Base-by-base conservation (phyloP, 305 asterid genomes). In the Fraxinus albicans region DNA sequence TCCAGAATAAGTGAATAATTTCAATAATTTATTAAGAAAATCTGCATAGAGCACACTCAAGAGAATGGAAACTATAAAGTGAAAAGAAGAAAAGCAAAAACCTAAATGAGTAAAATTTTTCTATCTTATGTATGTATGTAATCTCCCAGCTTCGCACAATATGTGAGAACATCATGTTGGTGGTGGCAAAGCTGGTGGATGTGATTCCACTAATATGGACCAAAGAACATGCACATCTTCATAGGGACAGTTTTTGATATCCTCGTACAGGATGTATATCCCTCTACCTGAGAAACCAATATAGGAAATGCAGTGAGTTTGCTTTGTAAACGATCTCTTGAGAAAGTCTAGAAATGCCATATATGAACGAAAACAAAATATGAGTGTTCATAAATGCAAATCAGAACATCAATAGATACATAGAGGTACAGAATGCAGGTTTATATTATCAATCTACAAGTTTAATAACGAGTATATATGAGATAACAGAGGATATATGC, bases 191-290 rank as follows among this genome's bases (percentile, higher is more conserved):
- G 97, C 87, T 13, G 85, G 97, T 36, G 90, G 92, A 77, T 94
- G 97, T 33, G 98, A 90, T 86, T 95, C 97, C 85, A 95, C 97
- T 85, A 95, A 79, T 86, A 95, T 95, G 21, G 99, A 93, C 99
- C 99, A 95, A 47, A 95, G 93, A 13, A 95, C 95, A 79, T 95
- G 98, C 73, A 95, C 99, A 34, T 95, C 99, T 88, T 95, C 99
- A 34, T 87, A 95, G 19, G 94, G 98, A 88, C 99, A 95, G 4
- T 98, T 92, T 88, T 93, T 94, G 65, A 95, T 98, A 93, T 95
- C 99, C 90, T 95, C 99, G 77, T 95, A 94, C 85, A 95, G 88
- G 23, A 95, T 94, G 87, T 96, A 93, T 90, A 94, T 94, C 88
- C 98, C 98, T 90, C 96, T 88, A 79, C 97, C 98, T 95, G 88